Base-by-base conservation (phyloP, 257 asterid genomes). In the Ehretia macrophylla region DNA sequence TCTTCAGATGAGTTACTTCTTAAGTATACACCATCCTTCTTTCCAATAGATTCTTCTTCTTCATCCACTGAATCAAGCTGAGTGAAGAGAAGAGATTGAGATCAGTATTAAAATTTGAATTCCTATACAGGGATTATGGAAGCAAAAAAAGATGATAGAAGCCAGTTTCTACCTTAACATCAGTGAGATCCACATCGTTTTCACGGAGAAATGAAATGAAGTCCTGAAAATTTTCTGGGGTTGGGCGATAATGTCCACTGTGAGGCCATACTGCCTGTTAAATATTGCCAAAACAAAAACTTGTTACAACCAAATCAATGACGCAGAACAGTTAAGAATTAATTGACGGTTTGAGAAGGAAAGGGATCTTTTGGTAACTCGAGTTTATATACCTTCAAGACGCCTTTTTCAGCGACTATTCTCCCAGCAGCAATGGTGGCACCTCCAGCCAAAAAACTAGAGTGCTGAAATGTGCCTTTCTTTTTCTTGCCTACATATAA, bases 221-320 rank as follows among this genome's bases (percentile, higher is more conserved):
- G 49, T 91, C 95, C 64, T 82, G 83, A 55, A 91, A 91, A 62
- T 88, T 91, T 62, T 91, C 98, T 9, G 84, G 82, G 6, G 98
- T 91, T 11, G 97, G 97, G 32, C 78, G 81, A 67, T 91, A 91
- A 71, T 91, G 98, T 37, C 98, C 98, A 58, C 95, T 91, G 76
- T 91, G 95, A 76, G 97, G 99, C 99, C 99, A 92, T 40, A 88
- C 93, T 56, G 96, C 97, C 97, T 88, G 83, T 68, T 23, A 17
- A 64, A 59, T 63, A 38, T 65, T 42, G 37, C 14, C 4, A 16
- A 39, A 11, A 17, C 52, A 32, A 17, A 67, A 46, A 17, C 52
- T 52, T 19, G 63, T 69, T 32, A 68, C 58, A n/a, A 16, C 22
- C 13, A 22, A 52, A 11, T 17, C 38, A 35, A 39, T 13, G 35